Base-by-base conservation (phyloP, 768 basidiomycete species). In the Paxillus rubicundulus region DNA sequence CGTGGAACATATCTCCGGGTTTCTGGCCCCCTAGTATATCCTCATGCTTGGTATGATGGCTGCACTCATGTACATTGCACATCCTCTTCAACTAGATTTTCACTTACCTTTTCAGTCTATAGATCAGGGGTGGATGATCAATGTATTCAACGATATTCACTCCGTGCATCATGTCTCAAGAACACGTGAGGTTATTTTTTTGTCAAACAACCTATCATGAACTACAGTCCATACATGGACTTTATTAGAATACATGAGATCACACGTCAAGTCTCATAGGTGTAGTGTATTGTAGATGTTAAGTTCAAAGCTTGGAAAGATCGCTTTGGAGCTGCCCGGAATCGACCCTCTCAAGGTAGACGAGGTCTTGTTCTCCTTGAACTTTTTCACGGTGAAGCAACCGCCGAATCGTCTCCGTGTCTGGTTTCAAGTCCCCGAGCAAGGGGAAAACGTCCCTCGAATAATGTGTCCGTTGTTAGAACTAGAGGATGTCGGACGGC, bases 381-480 rank as follows among this genome's bases (percentile, higher is more conserved):
- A 34, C 45, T 18, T 34, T 38, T 17, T 36, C 76, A 16, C 73
- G 72, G 43, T 70, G 69, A 18, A 84, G 72, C 45, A 83, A 60
- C 32, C 59, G 56, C 27, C 78, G 74, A 9, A 78, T 69, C 47
- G 74, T 67, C n/a, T 66, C 45, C 1, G 66, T 77, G 57, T 84
- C 76, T 7, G 82, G 82, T 63, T 83, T 84, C 38, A 84, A 76
- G 61, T 83, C 81, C 16, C 82, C 82, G 45, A 81, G 79, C 39
- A 79, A 64, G 3, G 82, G 1, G 82, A 74, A 61, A 81, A 82
- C 6, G 45, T 34, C 20, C 45, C 45, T 18, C 45, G 45, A 27
- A 20, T 6, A 13, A 38, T 18, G 14, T 33, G 17, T 16, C 45
- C n/a, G n/a, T n/a, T n/a, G n/a, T n/a, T n/a, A n/a, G n/a, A n/a